Base-by-base conservation (phyloP, 2,329 filamentous ascomycete genomes). In the Epichloe typhina region DNA sequence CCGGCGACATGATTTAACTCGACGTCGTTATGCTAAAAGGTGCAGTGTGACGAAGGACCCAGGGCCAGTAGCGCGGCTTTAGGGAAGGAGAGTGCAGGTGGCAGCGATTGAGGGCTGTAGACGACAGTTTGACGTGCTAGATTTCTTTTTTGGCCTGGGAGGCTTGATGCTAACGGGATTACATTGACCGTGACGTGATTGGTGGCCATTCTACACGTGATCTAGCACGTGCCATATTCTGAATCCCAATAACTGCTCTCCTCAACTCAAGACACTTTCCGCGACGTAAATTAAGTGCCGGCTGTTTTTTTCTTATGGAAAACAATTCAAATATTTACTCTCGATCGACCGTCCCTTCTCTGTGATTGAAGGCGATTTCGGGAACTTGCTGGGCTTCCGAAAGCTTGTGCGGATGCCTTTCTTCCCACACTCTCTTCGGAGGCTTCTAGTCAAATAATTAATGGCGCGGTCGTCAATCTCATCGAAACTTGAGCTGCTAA, bases 181-280 rank as follows among this genome's bases (percentile, higher is more conserved):
- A 70, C 68, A 70, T 63, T 64, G 59, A 58, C 61, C 23, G 61
- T 55, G 54, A 49, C 46, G 43, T 69, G 64, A 70, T 70, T 70
- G 66, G 66, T 36, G 48, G 15, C 1, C 8, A 13, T 2, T 1
- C 1, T 19, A 5, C 48, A 50, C 42, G 48, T 50, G 42, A 39
- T 3, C 1, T 2, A 4, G 4, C 42, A 46, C 37, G 36, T 46
- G 44, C 12, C 13, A 2, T 0, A 31, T 31, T 4, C 26, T 9
- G 9, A 11, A 9, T 31, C 3, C 9, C 26, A 4, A 4, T 31
- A 31, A 31, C 8, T 4, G 26, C 8, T 31, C 26, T 3, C 8
- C 9, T 31, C 26, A 31, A 9, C 3, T 31, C 3, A 31, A 9
- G 26, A 31, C 26, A 31, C 26, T 31, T 31, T 9, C 26, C 26